Conservation (phyloP, 1,139 yeast species). For the Taphrina populina region DNA sequence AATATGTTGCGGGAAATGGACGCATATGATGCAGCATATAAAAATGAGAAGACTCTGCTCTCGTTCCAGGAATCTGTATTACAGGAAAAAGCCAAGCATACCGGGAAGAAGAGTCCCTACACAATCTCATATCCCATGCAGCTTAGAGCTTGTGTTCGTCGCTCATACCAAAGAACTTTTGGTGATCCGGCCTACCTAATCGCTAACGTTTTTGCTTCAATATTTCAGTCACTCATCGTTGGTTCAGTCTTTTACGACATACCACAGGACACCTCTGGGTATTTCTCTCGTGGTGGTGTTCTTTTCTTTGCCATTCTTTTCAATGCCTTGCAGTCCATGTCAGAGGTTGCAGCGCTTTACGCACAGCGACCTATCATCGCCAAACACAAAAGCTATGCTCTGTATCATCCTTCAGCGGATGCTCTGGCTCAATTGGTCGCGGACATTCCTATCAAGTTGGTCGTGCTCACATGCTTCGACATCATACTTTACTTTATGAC, state of each 20-base stretch:
- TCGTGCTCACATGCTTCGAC: conserved; percentile 51
- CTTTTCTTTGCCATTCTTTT: conserved; percentile 49
- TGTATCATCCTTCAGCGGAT: conserved; percentile 68
- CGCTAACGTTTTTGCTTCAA: conserved; percentile 53
- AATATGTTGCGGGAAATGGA: conserved; percentile 49
- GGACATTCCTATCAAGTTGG: conserved; percentile 57
- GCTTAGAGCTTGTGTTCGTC: conserved; percentile 52
- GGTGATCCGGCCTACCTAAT: conserved; percentile 58
- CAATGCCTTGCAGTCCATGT: conserved; percentile 44
- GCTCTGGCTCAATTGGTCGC: conserved; percentile 60
- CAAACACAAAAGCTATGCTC: conserved; percentile 62
- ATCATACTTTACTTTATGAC: conserved; percentile 60
- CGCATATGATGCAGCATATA: conserved; percentile 45
- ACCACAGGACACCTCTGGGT: conserved; percentile 50
- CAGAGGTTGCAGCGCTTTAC: conserved; percentile 48
- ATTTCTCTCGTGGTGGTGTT: conserved; percentile 54
- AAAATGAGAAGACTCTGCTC: conserved; percentile 40
- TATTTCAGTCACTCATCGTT: conserved; percentile 56
- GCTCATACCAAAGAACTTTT: conserved; percentile 58
- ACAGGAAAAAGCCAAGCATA: conserved; percentile 39
- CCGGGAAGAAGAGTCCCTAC: conserved; percentile 39
- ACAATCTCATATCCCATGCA: conserved; percentile 38
- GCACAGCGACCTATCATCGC: conserved; percentile 60
- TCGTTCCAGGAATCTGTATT: conserved; percentile 35
- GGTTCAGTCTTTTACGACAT: conserved; percentile 75